Evolutionary conservation across 2,329 filamentous ascomycete genomes (phyloP).

Genomic region (Claviceps purpurea): DNA sequence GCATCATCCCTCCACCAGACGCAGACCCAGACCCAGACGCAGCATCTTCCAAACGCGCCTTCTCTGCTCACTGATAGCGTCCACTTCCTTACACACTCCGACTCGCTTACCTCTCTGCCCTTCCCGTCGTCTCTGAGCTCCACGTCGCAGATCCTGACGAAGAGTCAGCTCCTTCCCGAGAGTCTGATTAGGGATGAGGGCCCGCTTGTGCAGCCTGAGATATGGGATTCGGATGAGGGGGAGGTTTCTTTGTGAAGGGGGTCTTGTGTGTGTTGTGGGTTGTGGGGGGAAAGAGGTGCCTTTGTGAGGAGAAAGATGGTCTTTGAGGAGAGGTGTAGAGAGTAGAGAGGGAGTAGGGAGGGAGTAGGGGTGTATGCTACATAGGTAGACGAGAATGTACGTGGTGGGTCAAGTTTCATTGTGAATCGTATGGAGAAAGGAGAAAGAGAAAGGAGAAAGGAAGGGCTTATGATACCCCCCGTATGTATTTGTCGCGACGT

Average conservation of each 20-base stretch:
- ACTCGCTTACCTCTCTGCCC: conserved; percentile 7
- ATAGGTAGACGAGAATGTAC: too few species aligned
- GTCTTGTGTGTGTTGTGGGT: too few species aligned
- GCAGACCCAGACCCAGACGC: neutral
- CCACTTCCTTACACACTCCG: conserved; percentile 13
- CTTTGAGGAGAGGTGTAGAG: too few species aligned
- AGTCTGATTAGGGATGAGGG: conserved; percentile 26
- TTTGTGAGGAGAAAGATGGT: too few species aligned
- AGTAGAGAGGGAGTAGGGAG: too few species aligned
- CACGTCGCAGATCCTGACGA: conserved; percentile 34
- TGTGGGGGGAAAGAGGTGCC: too few species aligned
- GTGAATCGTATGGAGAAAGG: too few species aligned
- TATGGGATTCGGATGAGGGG: conserved; percentile 25
- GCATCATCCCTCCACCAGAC: neutral
- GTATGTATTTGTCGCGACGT: too few species aligned
- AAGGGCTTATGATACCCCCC: too few species aligned
- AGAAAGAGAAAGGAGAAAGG: too few species aligned
- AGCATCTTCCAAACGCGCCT: neutral
- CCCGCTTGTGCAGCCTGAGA: conserved; percentile 16
- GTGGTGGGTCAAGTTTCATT: too few species aligned
- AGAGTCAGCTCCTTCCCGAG: conserved; percentile 40
- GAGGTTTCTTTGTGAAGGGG: conserved; percentile 9
- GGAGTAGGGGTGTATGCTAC: too few species aligned
- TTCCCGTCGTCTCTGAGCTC: conserved; percentile 9
- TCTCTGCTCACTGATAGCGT: conserved; percentile 5